Base-by-base conservation (phyloP, 1,284 basidiomycete genomes). In the Malassezia slooffiae region DNA sequence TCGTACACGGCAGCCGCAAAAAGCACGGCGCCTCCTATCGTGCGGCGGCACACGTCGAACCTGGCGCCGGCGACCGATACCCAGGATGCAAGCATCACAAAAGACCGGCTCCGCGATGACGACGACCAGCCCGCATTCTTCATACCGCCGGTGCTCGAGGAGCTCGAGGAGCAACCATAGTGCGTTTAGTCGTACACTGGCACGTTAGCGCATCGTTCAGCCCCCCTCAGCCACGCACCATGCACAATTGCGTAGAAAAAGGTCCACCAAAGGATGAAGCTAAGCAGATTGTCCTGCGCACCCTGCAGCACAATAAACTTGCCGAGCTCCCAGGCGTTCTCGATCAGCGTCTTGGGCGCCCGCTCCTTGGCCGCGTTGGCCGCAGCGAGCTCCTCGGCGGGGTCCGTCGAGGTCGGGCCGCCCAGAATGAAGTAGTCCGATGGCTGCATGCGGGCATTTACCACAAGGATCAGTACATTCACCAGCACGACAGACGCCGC, bases 241-340 rank as follows among this genome's bases (percentile, higher is more conserved):
- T 67, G 62, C 3, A 67, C 57, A 20, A 67, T 55, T 5, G 55
- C 64, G 30, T 48, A 57, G 62, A 62, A 67, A 37, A 67, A 60
- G 1, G 64, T 67, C 64, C 64, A 67, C 64, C 64, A 67, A 2
- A 67, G 42, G 24, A 67, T 55, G 20, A 50, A 67, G 30, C 59
- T 58, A 24, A 67, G 60, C 10, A 56, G 44, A 24, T 66, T 67
- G 21, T 66, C 62, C 20, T 55, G 52, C 13, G 33, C 35, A 15
- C 57, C 57, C 5, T 55, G 37, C 1, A 42, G 31, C 3, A 50
- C 13, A 3, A 49, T 8, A 41, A 50, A 51, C 12, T 16, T 17
- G 22, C 26, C 41, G 29, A 45, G 28, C 13, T 33, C 17, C 4
- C 42, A n/a, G 8, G 31, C 36, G 27, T 12, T 10, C 15, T 30